Evolutionary conservation across 2,329 filamentous ascomycete genomes (phyloP).

Genomic region (Aspergillus sojae): DNA sequence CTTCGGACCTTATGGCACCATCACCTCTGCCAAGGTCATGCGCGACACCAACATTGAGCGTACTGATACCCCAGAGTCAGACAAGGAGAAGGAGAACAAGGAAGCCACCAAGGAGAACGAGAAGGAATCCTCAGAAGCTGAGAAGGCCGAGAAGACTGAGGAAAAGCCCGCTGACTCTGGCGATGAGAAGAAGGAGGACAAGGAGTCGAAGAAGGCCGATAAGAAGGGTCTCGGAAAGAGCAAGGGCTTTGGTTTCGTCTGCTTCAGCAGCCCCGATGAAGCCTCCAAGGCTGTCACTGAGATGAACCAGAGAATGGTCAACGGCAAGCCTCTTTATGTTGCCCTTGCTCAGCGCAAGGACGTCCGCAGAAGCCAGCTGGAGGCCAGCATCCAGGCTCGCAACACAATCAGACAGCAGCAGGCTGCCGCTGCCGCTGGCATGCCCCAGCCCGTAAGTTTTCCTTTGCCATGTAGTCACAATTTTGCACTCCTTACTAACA

Average conservation of each 20-base stretch:
- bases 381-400: conserved; percentile 98
- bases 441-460: conserved; percentile 64
- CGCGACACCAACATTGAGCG: conserved; percentile 67
- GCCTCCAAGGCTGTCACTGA: conserved; percentile 98
- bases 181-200: conserved; percentile 55
- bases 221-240: conserved; percentile 85
- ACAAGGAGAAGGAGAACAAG: conserved; percentile 50
- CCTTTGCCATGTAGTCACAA: background rate
- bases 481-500: conserved; percentile 15
- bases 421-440: conserved; percentile 84
- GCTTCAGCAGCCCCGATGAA: conserved; percentile 99
- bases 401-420: conserved; percentile 99
- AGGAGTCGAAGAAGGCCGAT: conserved; percentile 58
- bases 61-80: conserved; percentile 49
- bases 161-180: conserved; percentile 7
- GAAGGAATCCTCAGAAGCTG: conserved; percentile 51
- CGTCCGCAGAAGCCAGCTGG: conserved; percentile 97
- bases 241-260: conserved; percentile 99
- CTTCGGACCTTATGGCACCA: conserved; percentile 87
- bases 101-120: conserved; percentile 31
- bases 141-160: conserved; percentile 48
- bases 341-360: conserved; percentile 99
- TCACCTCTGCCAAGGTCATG: conserved; percentile 99
- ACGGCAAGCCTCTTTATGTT: conserved; percentile 95
- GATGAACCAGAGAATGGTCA: conserved; percentile 99